Conservation (phyloP, 805 yeast genomes). For the Groenewaldozyma salmanticensis region DNA sequence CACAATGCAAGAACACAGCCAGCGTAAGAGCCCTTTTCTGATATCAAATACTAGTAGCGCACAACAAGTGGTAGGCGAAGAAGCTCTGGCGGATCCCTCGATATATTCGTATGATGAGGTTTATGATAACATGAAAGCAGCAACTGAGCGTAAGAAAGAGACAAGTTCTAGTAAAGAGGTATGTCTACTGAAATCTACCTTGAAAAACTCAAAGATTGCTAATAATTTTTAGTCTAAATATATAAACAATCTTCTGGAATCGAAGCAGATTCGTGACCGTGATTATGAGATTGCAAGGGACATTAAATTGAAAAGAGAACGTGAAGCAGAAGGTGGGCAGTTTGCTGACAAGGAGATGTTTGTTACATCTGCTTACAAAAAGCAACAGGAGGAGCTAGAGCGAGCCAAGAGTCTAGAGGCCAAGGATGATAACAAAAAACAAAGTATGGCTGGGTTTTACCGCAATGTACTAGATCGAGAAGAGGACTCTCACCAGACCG, state of each 20-base stretch:
- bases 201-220: too few species aligned
- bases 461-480: slow-evolving; percentile 14
- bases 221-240: slow-evolving; percentile 26
- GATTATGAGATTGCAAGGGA: slow-evolving; percentile 37
- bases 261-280: slow-evolving; percentile 36
- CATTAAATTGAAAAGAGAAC: slow-evolving; percentile 29
- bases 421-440: slow-evolving; percentile 8
- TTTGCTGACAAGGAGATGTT: slow-evolving; percentile 35
- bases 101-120: slow-evolving; percentile 39
- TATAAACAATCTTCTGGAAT: slow-evolving; percentile 33
- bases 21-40: slow-evolving; percentile 9
- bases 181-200: slow-evolving; percentile 1
- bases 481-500: slow-evolving; percentile 14
- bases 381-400: slow-evolving; percentile 28
- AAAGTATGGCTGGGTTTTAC: slow-evolving; percentile 15
- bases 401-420: slow-evolving; percentile 15
- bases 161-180: slow-evolving; percentile 8
- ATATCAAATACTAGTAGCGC: slow-evolving; percentile 6
- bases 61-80: slow-evolving; percentile 5
- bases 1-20: slow-evolving; percentile 4
- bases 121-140: slow-evolving; percentile 34
- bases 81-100: slow-evolving; percentile 9
- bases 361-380: slow-evolving; percentile 39
- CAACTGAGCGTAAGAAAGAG: slow-evolving; percentile 12
- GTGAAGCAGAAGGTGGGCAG: slow-evolving; percentile 33